Evolutionary conservation across 768 basidiomycete genomes (phyloP), one percentile per base, ranked within the genome.

Genomic region (Agrocybe pediades): DNA sequence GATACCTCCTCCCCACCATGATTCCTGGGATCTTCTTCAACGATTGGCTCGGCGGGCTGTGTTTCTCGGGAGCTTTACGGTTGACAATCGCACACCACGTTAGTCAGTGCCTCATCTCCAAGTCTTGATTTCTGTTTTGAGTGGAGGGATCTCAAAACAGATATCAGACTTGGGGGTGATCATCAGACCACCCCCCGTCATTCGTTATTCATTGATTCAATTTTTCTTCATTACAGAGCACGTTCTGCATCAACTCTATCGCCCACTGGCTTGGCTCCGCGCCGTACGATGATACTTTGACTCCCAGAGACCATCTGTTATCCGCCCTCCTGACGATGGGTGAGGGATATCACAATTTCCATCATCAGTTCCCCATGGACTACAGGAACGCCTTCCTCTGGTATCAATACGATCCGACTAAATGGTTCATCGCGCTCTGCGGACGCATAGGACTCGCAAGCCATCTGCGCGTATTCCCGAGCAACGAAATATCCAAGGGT

Each of bases 381-480:
- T 89, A 84, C 71, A 76, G 91, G 42, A 92, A 92, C 64, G 90
- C 90, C 4, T 83, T 81, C 59, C 68, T 77, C 17, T 90, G 87
- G 87, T 89, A 87, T 63, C 92, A 95, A 68, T 94, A 93, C 64
- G 92, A 95, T 66, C 92, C 92, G 3, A 95, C 94, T 3, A 95
- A 96, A 73, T 95, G 94, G 95, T 95, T 97, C 75, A 97, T 97
- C 64, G 83, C 78, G 17, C 58, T 74, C 36, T 87, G 85, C 61
- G 78, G 76, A 19, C 55, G 66, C 44, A 45, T 92, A 24, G 87
- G 92, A 3, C 71, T 94, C 25, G 94, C 94, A n/a, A 83, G 75
- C 41, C 83, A 94, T 65, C 79, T 97, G 54, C 86, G 88, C 61
- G 78, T 83, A 30, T 97, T 97, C 73, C 92, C 92, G 47, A 85